Conservation (phyloP, 768 basidiomycete genomes). For the Leccinellum rugosiceps region DNA sequence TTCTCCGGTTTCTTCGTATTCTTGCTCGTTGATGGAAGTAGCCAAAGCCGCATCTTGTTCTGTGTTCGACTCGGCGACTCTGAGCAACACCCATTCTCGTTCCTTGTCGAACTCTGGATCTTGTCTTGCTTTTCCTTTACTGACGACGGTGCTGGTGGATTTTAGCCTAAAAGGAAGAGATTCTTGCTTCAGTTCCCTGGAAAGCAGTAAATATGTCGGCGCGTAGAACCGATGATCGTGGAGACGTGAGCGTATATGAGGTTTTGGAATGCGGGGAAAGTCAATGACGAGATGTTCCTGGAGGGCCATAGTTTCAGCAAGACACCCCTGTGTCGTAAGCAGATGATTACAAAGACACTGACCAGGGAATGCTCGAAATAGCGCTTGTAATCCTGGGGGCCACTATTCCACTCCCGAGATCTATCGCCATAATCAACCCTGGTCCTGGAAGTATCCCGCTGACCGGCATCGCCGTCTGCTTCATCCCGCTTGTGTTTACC, state of each 20-base stretch:
- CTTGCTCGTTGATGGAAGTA: conserved; percentile 37
- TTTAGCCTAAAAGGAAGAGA: conserved; percentile 39
- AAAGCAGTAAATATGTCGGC: conserved; percentile 56
- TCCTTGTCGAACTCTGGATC: conserved; percentile 47
- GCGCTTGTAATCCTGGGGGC: conserved; percentile 45
- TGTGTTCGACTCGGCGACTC: conserved; percentile 26
- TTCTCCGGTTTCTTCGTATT: conserved; percentile 45
- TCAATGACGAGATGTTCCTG: conserved; percentile 53
- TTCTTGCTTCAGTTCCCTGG: conserved; percentile 30
- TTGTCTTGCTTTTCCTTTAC: conserved; percentile 39
- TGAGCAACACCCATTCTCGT: conserved; percentile 45
- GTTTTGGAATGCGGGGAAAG: conserved; percentile 57
- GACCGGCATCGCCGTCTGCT: conserved; percentile 16
- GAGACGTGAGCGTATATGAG: conserved; percentile 49
- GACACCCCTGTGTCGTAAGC: background rate
- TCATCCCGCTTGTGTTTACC: conserved; percentile 43
- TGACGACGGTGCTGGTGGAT: conserved; percentile 31
- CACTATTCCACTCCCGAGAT: conserved; percentile 43
- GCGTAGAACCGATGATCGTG: conserved; percentile 50
- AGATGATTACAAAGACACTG: conserved; percentile 2
- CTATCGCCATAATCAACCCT: conserved; percentile 54
- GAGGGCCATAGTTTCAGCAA: background rate
- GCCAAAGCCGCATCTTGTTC: conserved; percentile 29
- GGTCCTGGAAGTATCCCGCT: conserved; percentile 33
- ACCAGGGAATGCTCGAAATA: conserved; percentile 58